Evolutionary conservation across 2,329 filamentous ascomycete genomes (phyloP).

Genomic region (Colletotrichum abscissum): DNA sequence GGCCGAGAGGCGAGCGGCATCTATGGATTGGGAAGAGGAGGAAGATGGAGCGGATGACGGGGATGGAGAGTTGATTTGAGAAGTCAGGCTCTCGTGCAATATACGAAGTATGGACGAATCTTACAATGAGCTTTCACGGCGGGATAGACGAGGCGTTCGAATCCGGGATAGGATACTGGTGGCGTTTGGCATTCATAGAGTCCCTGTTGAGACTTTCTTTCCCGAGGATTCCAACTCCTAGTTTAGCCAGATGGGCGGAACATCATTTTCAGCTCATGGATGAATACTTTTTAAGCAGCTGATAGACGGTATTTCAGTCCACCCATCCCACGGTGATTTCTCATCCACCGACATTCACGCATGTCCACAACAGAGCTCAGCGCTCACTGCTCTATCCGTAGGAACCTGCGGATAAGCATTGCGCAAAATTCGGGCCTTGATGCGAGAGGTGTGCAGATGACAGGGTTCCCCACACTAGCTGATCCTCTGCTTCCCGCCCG

Average conservation of each 20-base stretch:
- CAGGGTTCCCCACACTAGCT: constrained; percentile 22
- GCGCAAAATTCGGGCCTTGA: neutral
- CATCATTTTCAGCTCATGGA: neutral
- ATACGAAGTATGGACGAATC: neutral
- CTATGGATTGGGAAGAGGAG: constrained; percentile 73
- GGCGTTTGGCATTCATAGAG: neutral
- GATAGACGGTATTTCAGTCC: neutral
- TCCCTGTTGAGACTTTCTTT: neutral
- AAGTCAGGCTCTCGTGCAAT: neutral
- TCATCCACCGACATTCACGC: neutral
- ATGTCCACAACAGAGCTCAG: neutral
- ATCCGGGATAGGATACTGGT: neutral
- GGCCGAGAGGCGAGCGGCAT: constrained; percentile 61
- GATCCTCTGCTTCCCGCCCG: constrained; percentile 18
- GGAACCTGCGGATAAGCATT: neutral
- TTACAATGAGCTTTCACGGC: neutral
- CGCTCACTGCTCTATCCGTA: too few species aligned
- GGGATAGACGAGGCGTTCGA: constrained; percentile 3
- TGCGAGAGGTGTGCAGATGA: constrained; percentile 10
- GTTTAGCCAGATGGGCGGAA: neutral
- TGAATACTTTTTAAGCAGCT: neutral
- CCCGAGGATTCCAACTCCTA: neutral
- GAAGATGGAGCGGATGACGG: constrained; percentile 63
- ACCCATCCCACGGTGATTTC: neutral
- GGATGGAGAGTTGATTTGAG: constrained; percentile 63